These are phyloP conservation scores for Lagenaria siceraria DNA, from an alignment of 306 rosid genomes.

Conservation along the genomic window DNA sequence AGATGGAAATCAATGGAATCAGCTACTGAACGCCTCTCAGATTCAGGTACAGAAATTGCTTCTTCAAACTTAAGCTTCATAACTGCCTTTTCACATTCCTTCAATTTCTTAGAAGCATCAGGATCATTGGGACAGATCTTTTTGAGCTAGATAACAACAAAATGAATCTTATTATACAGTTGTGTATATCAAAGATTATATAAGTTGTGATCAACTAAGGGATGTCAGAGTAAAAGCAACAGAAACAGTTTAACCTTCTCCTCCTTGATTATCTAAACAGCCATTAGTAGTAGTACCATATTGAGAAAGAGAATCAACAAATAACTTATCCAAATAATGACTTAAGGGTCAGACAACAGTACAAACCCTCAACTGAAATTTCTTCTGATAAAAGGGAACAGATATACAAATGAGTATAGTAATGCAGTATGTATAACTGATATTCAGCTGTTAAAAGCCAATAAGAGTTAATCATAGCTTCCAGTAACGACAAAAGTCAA, in stretches of 20 bases:
- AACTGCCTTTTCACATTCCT: constrained; percentile 97
- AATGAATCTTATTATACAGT: neutral
- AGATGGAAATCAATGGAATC: constrained; percentile 72
- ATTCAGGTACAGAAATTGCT: constrained; percentile 71
- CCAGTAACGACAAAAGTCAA: neutral
- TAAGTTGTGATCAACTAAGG: neutral
- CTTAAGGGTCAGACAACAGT: neutral
- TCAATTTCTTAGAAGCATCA: constrained; percentile 84
- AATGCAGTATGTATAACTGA: neutral
- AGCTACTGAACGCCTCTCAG: constrained; percentile 53
- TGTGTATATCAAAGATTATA: neutral
- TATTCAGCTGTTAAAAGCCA: neutral
- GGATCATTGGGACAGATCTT: constrained; percentile 85
- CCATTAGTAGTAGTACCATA: neutral
- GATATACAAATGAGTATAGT: neutral
- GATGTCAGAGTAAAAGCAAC: neutral
- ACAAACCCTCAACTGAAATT: neutral
- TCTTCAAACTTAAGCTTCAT: constrained; percentile 96
- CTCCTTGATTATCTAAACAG: neutral
- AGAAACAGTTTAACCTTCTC: neutral
- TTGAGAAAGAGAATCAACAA: neutral
- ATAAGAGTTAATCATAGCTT: neutral
- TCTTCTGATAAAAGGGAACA: neutral
- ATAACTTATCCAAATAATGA: neutral
- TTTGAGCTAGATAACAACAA: constrained; percentile 51